These are phyloP conservation scores for Osmanthus fragrans DNA, from an alignment of 257 asterid species.

Conservation along the genomic window DNA sequence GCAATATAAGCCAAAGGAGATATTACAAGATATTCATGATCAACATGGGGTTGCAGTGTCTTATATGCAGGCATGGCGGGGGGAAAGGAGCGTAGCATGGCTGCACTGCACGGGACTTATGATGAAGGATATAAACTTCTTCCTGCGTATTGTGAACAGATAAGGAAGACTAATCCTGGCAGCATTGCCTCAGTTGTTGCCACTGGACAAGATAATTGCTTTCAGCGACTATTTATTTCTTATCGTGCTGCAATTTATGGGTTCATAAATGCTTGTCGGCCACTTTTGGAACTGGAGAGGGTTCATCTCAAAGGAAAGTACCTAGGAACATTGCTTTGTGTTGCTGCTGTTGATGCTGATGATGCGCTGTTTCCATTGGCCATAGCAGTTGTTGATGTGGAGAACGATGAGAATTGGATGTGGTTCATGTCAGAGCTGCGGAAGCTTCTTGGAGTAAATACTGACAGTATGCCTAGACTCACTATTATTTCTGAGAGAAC, in stretches of 20 bases:
- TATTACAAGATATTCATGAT: conserved; percentile 78
- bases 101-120: conserved; percentile 93
- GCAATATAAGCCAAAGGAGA: conserved; percentile 91
- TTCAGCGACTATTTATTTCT: conserved; percentile 80
- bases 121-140: conserved; percentile 92
- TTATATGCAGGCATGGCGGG: conserved; percentile 97
- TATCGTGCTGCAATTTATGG: conserved; percentile 93
- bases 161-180: conserved; percentile 90
- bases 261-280: conserved; percentile 85
- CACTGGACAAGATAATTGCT: conserved; percentile 78
- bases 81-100: conserved; percentile 96
- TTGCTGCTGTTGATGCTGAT: conserved; percentile 89
- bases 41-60: conserved; percentile 97
- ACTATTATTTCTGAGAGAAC: conserved; percentile 89
- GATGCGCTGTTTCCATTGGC: conserved; percentile 86
- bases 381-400: conserved; percentile 74
- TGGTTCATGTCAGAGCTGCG: conserved; percentile 96
- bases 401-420: conserved; percentile 90
- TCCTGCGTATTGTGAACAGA: conserved; percentile 90
- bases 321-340: conserved; percentile 78
- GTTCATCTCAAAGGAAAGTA: conserved; percentile 95
- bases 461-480: conserved; percentile 85
- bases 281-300: conserved; percentile 85
- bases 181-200: conserved; percentile 80
- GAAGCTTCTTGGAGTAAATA: conserved; percentile 89